phyloP scores from a whole-genome alignment of 148 eudicot genomes.

The Amaranthus palmeri region DNA sequence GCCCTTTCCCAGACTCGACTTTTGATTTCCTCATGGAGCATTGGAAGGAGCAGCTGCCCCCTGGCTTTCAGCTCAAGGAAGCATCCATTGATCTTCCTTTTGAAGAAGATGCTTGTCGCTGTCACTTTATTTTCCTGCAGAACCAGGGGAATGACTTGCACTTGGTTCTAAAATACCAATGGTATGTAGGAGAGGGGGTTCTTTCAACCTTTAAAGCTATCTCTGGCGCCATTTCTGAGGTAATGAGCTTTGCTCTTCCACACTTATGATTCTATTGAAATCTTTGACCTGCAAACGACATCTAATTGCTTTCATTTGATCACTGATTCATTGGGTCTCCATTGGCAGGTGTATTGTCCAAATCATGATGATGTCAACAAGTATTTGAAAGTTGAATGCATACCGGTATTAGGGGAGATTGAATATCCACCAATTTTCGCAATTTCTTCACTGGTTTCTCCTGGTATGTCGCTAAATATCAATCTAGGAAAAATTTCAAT shows the following conservation, averaged over 20 bases:
- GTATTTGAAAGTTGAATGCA: slow-evolving; percentile 85
- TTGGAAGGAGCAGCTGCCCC: slow-evolving; percentile 84
- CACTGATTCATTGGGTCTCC: slow-evolving; percentile 1
- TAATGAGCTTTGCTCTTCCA: slow-evolving; percentile 22
- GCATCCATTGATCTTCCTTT: slow-evolving; percentile 77
- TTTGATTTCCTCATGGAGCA: slow-evolving; percentile 69
- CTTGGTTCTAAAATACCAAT: slow-evolving; percentile 75
- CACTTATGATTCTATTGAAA: background rate
- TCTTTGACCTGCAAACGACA: slow-evolving; percentile 1
- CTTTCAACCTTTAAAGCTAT: slow-evolving; percentile 65
- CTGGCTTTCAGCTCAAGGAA: slow-evolving; percentile 72
- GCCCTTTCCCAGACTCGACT: slow-evolving; percentile 66
- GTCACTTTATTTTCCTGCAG: slow-evolving; percentile 74
- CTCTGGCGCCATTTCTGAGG: slow-evolving; percentile 70
- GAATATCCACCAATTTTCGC: slow-evolving; percentile 81
- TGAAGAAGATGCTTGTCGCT: slow-evolving; percentile 90
- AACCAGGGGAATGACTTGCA: slow-evolving; percentile 51
- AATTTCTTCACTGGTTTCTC: slow-evolving; percentile 75
- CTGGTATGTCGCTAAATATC: slow-evolving; percentile 43
- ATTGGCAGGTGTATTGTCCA: slow-evolving; percentile 71
- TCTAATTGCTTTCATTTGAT: slow-evolving; percentile 8
- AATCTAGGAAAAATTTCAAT: too few species aligned
- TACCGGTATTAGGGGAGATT: slow-evolving; percentile 57
- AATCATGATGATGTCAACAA: slow-evolving; percentile 61
- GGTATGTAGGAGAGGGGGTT: slow-evolving; percentile 77